Evolutionary conservation across 192 early-diverging fungal species (phyloP), one percentile per base, ranked within the genome.

Genomic region (Lobosporangium transversale): DNA sequence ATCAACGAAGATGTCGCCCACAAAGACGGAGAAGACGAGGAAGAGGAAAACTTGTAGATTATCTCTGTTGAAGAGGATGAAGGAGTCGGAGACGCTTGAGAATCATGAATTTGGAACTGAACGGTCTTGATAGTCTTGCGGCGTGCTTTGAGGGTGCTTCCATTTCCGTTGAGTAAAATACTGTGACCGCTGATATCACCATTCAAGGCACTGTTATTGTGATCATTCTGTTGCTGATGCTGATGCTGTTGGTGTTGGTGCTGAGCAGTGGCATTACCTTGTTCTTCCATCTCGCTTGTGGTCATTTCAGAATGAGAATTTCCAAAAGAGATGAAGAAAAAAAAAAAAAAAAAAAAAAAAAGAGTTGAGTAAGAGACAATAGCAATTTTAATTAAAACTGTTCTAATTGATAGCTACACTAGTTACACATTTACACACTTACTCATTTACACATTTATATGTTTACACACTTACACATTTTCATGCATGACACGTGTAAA

Each of bases 261-360:
- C 37, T n/a, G n/a, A n/a, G 37, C 7, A 7, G 37, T 40, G 37
- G 29, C 35, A 4, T 42, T 43, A 2, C n/a, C 10, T 15, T 62
- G 68, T 24, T 76, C 59, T 23, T 76, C 73, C 63, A 67, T 58
- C 37, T 62, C 73, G 27, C 47, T 66, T 50, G 73, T 76, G 4
- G 73, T 48, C 73, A 67, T 76, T 32, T 53, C 21, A 24, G 12
- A 32, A 21, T 30, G 30, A 20, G 44, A 33, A 49, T 52, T 31
- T 23, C 4, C 7, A 33, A 40, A 17, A 43, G 12, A 9, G 45
- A 36, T 8, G 31, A 54, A 31, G 52, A 55, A 17, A 35, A 24
- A 58, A 32, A 17, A 23, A 58, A 29, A 20, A 12, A 27, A 20
- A 35, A 8, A 30, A n/a, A 37, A 24, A 51, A 0, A 29, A 3